phyloP scores from a whole-genome alignment of 257 asterid genomes.

The Nicotiana tabacum region DNA sequence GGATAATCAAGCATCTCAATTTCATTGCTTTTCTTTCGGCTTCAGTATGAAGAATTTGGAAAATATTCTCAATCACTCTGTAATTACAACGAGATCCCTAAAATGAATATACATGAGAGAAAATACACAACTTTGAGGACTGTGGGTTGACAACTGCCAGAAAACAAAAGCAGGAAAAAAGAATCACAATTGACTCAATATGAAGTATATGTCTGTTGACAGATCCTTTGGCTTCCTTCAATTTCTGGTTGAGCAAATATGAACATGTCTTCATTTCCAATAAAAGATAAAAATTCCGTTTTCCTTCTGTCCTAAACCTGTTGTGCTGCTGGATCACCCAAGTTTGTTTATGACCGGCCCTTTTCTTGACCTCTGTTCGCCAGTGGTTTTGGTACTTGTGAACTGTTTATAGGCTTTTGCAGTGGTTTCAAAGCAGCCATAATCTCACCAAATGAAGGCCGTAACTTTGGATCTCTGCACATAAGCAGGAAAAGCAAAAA shows the following conservation, averaged over 20 bases:
- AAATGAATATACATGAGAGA: conserved; percentile 35
- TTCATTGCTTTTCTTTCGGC: background rate
- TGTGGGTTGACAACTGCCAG: conserved; percentile 36
- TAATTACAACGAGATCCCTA: conserved; percentile 31
- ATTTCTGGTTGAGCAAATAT: conserved; percentile 6
- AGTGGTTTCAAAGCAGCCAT: conserved; percentile 86
- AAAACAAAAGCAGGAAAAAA: background rate
- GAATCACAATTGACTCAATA: conserved; percentile 21
- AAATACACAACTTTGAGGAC: conserved; percentile 42
- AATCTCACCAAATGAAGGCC: conserved; percentile 85
- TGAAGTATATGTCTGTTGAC: conserved; percentile 17
- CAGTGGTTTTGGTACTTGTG: conserved; percentile 35
- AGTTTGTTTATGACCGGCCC: conserved; percentile 29
- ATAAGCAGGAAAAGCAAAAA: background rate
- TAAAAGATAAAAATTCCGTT: conserved; percentile 4
- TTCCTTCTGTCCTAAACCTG: conserved; percentile 28
- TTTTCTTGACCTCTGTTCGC: conserved; percentile 43
- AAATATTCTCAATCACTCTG: conserved; percentile 10
- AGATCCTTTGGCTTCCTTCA: conserved; percentile 18
- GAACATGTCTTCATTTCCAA: conserved; percentile 16
- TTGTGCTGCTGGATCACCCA: conserved; percentile 22
- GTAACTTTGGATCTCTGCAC: conserved; percentile 66
- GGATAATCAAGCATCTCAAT: conserved; percentile 8
- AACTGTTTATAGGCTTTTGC: conserved; percentile 60
- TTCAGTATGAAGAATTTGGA: background rate